Conservation (phyloP, 495 filamentous ascomycete genomes). For the Neurospora tetraspora region DNA sequence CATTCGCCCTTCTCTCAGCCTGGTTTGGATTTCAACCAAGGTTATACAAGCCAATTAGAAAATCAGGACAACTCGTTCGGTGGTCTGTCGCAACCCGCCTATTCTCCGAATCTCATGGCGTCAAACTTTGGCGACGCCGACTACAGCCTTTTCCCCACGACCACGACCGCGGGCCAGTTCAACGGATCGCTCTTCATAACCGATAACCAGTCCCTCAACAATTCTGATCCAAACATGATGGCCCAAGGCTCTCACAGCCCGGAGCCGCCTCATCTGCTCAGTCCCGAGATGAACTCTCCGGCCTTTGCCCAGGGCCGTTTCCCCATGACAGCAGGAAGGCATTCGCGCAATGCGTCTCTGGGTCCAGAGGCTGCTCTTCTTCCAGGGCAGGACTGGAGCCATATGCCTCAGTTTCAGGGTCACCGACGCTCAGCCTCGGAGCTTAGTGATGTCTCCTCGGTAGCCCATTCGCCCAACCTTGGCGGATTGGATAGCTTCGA, state of each 20-base stretch:
- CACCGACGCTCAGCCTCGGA: slow-evolving; percentile 84
- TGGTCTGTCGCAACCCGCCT: slow-evolving; percentile 10
- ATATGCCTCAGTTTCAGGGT: slow-evolving; percentile 54
- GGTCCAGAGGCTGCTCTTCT: slow-evolving; percentile 68
- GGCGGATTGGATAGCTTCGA: slow-evolving; percentile 75
- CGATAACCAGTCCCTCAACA: slow-evolving; percentile 45
- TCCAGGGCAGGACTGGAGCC: slow-evolving; percentile 63
- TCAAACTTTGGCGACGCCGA: slow-evolving; percentile 37
- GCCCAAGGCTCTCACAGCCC: slow-evolving; percentile 49
- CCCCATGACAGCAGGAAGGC: slow-evolving; percentile 40
- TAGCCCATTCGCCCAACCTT: slow-evolving; percentile 69
- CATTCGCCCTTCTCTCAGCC: slow-evolving; percentile 24
- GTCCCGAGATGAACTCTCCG: slow-evolving; percentile 51
- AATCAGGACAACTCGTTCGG: slow-evolving; percentile 25
- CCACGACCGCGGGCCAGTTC: slow-evolving; percentile 33
- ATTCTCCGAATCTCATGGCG: slow-evolving; percentile 25
- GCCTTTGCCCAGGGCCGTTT: slow-evolving; percentile 49
- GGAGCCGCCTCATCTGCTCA: slow-evolving; percentile 61
- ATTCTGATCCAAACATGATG: slow-evolving; percentile 54
- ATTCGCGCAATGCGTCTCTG: slow-evolving; percentile 73
- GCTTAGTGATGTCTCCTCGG: slow-evolving; percentile 77
- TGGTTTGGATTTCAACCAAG: slow-evolving; percentile 28
- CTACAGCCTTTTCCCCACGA: slow-evolving; percentile 43
- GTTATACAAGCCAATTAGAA: slow-evolving; percentile 28
- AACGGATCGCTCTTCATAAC: slow-evolving; percentile 37